Evolutionary conservation across 2,329 filamentous ascomycete species (phyloP), one percentile per base, ranked within the genome.

Genomic region (Alternaria ethzedia): DNA sequence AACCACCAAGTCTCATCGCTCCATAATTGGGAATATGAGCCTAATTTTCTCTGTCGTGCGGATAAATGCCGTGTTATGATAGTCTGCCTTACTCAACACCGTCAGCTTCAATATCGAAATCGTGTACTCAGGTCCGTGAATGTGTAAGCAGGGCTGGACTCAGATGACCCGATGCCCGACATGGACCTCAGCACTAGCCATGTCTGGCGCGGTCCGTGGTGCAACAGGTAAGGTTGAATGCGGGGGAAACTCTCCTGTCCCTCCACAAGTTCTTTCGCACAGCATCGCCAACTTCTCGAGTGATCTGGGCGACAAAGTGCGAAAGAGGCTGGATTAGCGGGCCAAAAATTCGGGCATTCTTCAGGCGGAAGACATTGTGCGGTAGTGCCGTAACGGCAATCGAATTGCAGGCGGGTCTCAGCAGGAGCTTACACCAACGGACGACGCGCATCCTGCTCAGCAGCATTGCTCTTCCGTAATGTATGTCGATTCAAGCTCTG

Each of bases 101-200:
- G 36, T 20, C 20, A 30, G 21, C 12, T n/a, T 36, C 49, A 36
- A n/a, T 8, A 30, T 28, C 15, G 4, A 17, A 41, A 4, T 8
- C n/a, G 26, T 32, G 43, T 15, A 21, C 36, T 41, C 36, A 41
- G 36, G 36, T 41, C 36, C 13, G 46, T 20, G 51, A 2, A 17
- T 28, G 41, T 25, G n/a, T 20, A 30, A 25, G 20, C 47, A 50
- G 41, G 43, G 49, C 49, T 51, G 57, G 49, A 20, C 10, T 26
- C 32, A 54, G 11, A 54, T 59, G 23, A 51, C 56, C 59, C 59
- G 54, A 56, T 36, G 47, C 45, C 60, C 60, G 56, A 50, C 23
- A 23, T 54, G 13, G 20, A 7, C 21, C 26, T 44, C 51, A 36
- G 36, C 49, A 45, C 60, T 59, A 63, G 43, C 55, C 45, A 3